Percentiles rank a stretch among this genome's conserved stretches.
Evolutionary conservation across 192 early-diverging fungal genomes (phyloP).

Genomic region (Martensiomyces pterosporus): DNA sequence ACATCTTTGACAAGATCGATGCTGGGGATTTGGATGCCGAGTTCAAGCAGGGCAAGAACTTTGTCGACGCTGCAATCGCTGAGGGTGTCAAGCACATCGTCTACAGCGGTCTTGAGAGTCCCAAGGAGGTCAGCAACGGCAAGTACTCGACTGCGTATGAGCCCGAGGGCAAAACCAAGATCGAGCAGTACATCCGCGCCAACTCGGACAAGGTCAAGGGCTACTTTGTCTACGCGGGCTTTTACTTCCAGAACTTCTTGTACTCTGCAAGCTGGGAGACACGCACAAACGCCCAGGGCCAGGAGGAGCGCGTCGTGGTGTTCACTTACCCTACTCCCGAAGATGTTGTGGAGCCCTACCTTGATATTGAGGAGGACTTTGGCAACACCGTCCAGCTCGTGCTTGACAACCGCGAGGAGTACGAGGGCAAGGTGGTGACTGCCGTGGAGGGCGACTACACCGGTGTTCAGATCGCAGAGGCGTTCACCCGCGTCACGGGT

Average conservation of each 20-base stretch:
- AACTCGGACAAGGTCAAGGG: background rate
- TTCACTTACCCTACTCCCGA: background rate
- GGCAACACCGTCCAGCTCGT: conserved; percentile 2
- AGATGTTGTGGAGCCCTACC: background rate
- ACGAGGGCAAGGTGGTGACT: background rate
- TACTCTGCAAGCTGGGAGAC: background rate
- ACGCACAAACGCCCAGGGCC: background rate
- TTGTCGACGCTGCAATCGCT: conserved; percentile 7
- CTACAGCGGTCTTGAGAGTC: conserved; percentile 1
- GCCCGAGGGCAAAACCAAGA: conserved; percentile 6
- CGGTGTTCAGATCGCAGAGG: background rate
- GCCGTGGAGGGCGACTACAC: background rate
- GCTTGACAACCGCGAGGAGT: background rate
- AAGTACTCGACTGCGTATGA: conserved; percentile 1
- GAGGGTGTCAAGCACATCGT: conserved; percentile 6
- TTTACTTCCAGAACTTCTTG: conserved; percentile 5
- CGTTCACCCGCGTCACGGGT: background rate
- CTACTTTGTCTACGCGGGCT: conserved; percentile 3
- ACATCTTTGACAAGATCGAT: conserved; percentile 3
- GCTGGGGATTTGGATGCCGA: conserved; percentile 4
- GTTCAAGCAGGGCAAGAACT: conserved; percentile 7
- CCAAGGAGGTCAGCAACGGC: background rate
- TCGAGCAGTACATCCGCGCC: conserved; percentile 3
- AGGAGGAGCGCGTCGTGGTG: background rate
- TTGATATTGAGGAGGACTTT: conserved; percentile 5